These are phyloP conservation scores for Lumnitzera littorea DNA, from an alignment of 345 rosid species.

Conservation along the genomic window DNA sequence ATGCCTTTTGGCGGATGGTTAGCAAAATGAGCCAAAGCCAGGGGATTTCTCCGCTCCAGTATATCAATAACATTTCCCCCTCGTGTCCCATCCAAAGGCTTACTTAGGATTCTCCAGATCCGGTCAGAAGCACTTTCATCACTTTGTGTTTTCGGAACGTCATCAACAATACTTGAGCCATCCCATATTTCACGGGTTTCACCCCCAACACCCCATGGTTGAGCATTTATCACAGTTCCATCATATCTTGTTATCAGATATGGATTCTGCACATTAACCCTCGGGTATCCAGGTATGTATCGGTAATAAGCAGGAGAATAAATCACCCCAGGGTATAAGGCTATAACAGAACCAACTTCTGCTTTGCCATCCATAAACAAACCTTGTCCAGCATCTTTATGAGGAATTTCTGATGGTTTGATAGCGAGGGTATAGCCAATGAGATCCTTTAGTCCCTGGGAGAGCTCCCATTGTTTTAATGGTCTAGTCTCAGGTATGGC, in stretches of 20 bases:
- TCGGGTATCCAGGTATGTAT: slow-evolving; percentile 75
- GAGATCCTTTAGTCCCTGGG: slow-evolving; percentile 48
- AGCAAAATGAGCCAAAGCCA: slow-evolving; percentile 77
- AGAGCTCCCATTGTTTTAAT: slow-evolving; percentile 43
- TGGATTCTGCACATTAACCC: slow-evolving; percentile 55
- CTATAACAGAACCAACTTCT: slow-evolving; percentile 68
- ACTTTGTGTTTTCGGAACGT: slow-evolving; percentile 14
- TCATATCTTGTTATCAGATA: slow-evolving; percentile 85
- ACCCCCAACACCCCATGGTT: slow-evolving; percentile 80
- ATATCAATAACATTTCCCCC: slow-evolving; percentile 23
- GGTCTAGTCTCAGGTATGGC: slow-evolving; percentile 62
- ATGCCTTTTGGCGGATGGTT: slow-evolving; percentile 64
- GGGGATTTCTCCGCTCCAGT: slow-evolving; percentile 77
- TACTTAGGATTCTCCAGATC: slow-evolving; percentile 65
- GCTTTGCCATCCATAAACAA: slow-evolving; percentile 78
- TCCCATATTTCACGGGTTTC: slow-evolving; percentile 60
- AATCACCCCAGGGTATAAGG: slow-evolving; percentile 79
- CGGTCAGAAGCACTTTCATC: slow-evolving; percentile 47
- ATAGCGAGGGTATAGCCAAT: slow-evolving; percentile 57
- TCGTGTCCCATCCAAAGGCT: slow-evolving; percentile 42
- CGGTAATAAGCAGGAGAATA: slow-evolving; percentile 69
- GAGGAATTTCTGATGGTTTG: slow-evolving; percentile 63
- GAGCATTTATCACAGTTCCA: slow-evolving; percentile 67
- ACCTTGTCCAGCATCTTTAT: slow-evolving; percentile 68
- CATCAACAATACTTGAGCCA: slow-evolving; percentile 25